Evolutionary conservation across 148 eudicot species (phyloP).

Genomic region (Rhododendron ferrugineum): DNA sequence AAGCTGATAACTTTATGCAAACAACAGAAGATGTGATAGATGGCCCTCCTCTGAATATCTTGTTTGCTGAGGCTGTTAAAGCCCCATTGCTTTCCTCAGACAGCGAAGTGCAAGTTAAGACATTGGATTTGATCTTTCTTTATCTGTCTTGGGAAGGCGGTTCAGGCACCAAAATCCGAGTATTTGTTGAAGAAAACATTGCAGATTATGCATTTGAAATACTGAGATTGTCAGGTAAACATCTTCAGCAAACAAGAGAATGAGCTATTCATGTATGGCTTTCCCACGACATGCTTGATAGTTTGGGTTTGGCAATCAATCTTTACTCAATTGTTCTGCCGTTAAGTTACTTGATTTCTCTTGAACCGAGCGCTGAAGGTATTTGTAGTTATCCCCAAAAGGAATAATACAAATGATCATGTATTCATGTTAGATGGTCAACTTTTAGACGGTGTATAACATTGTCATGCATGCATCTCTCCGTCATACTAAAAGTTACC

Average conservation of each 20-base stretch:
- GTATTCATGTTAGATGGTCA: not conserved
- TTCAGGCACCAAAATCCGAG: slow-evolving; percentile 52
- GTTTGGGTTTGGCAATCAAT: not conserved
- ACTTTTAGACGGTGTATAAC: not conserved
- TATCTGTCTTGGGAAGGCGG: slow-evolving; percentile 56
- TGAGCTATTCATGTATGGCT: not conserved
- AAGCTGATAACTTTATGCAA: slow-evolving; percentile 57
- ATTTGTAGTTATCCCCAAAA: not conserved
- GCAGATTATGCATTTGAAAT: slow-evolving; percentile 86
- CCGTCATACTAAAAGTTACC: not conserved
- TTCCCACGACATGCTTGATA: not conserved
- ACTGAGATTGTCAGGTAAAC: slow-evolving; percentile 71
- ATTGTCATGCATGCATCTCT: not conserved
- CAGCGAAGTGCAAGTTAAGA: slow-evolving; percentile 64
- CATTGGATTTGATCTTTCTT: slow-evolving; percentile 57
- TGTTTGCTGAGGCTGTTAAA: slow-evolving; percentile 96
- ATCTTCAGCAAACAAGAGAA: not conserved
- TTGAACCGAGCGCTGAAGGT: not conserved
- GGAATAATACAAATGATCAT: not conserved
- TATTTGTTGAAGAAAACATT: slow-evolving; percentile 75
- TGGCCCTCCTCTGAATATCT: slow-evolving; percentile 38
- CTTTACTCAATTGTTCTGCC: not conserved
- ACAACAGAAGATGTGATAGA: slow-evolving; percentile 38
- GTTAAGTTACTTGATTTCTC: not conserved
- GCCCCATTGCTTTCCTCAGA: slow-evolving; percentile 87